Percentiles rank a stretch among this genome's conserved stretches.
Conservation (phyloP, 164 flowering plant species). For the Cinnamomum micranthum region DNA sequence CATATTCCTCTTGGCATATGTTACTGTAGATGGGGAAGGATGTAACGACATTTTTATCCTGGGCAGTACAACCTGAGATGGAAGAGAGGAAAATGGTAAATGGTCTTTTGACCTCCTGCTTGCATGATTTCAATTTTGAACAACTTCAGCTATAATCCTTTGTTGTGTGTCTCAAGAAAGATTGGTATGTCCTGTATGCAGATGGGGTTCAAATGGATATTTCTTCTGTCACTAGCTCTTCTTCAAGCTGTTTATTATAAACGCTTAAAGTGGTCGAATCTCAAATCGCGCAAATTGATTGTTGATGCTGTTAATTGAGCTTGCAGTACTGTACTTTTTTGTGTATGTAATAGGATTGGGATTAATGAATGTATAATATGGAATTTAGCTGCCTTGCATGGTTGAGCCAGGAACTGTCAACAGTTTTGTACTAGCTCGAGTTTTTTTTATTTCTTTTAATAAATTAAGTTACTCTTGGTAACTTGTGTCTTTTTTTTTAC, state of each 20-base stretch:
- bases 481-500: too few species aligned
- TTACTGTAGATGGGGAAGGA: constrained; percentile 79
- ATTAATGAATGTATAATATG: too few species aligned
- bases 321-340: neutral
- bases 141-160: too few species aligned
- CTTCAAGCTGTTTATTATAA: constrained; percentile 36
- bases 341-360: neutral
- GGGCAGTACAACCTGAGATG: constrained; percentile 98
- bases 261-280: constrained; percentile 34
- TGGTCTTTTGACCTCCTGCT: neutral
- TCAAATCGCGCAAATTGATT: constrained; percentile 34
- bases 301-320: constrained; percentile 31
- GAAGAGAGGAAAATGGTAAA: constrained; percentile 85
- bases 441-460: too few species aligned
- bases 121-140: too few species aligned
- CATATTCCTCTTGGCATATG: neutral
- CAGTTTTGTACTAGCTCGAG: too few species aligned
- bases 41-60: constrained; percentile 66
- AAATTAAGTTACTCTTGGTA: too few species aligned
- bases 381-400: too few species aligned
- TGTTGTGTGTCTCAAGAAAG: too few species aligned
- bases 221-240: constrained; percentile 34
- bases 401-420: too few species aligned
- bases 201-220: constrained; percentile 43
- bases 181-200: constrained; percentile 7